These are phyloP conservation scores for Tricholoma saponaceum DNA, from an alignment of 768 basidiomycete genomes.

Conservation along the genomic window DNA sequence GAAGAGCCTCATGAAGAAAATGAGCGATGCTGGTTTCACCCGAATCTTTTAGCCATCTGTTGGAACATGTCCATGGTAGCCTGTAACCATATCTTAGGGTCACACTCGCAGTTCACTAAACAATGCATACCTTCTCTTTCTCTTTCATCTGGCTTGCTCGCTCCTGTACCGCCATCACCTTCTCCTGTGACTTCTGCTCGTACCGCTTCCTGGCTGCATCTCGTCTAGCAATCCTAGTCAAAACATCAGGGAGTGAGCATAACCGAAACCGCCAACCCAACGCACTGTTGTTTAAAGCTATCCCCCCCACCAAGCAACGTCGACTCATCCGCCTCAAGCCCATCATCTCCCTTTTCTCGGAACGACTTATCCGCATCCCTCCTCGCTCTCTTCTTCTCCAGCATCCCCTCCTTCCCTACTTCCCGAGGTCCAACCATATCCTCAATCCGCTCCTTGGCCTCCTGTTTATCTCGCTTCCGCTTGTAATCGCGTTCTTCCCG, in stretches of 20 bases:
- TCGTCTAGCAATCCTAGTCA: constrained; percentile 60
- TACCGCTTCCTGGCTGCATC: constrained; percentile 67
- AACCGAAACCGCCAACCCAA: constrained; percentile 8
- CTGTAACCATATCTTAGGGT: constrained; percentile 16
- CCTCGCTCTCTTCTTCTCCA: constrained; percentile 80
- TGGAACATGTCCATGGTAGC: constrained; percentile 98
- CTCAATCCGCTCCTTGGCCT: constrained; percentile 67
- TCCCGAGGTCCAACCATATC: constrained; percentile 78
- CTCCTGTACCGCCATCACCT: constrained; percentile 49
- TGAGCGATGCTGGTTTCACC: constrained; percentile 35
- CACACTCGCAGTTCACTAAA: not conserved
- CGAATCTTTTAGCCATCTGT: constrained; percentile 85
- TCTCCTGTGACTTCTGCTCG: constrained; percentile 46
- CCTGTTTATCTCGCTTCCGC: constrained; percentile 64
- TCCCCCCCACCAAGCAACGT: constrained; percentile 81
- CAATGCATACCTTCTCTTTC: constrained; percentile 60
- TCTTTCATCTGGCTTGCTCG: constrained; percentile 59
- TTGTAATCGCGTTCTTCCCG: constrained; percentile 50
- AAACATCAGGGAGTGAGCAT: constrained; percentile 3
- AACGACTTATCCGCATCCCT: constrained; percentile 70
- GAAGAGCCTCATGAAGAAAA: not conserved
- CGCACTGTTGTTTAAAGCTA: constrained; percentile 76
- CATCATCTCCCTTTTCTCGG: constrained; percentile 74
- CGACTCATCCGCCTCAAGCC: constrained; percentile 73
- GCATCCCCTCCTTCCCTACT: constrained; percentile 77